Conservation (phyloP, 495 filamentous ascomycete species). For the Xylaria intraflava region DNA sequence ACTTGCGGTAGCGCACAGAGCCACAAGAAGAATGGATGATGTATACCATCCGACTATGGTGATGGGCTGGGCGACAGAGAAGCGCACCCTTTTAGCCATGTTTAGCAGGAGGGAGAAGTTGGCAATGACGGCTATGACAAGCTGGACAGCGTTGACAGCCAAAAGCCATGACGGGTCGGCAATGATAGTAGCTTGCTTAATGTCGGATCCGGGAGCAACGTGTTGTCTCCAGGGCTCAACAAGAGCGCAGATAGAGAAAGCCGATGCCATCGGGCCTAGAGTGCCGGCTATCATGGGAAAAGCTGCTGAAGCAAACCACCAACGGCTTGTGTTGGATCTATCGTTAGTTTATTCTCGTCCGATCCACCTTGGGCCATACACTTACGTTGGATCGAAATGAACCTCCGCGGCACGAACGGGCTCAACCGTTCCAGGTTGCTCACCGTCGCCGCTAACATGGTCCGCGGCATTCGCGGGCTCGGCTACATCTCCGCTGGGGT, state of each 20-base stretch:
- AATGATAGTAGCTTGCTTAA: conserved; percentile 47
- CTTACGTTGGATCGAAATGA: conserved; percentile 51
- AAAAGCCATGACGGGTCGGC: conserved; percentile 67
- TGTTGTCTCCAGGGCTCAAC: conserved; percentile 66
- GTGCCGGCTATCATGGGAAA: conserved; percentile 79
- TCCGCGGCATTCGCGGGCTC: conserved; percentile 45
- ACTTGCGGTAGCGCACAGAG: conserved; percentile 51
- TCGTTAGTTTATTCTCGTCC: not conserved
- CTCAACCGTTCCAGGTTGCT: conserved; percentile 30
- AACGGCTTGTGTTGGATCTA: conserved; percentile 43
- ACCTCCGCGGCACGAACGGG: conserved; percentile 24
- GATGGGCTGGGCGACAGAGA: conserved; percentile 70
- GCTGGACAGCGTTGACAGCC: conserved; percentile 66
- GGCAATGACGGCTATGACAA: conserved; percentile 60
- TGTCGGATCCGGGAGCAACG: conserved; percentile 43
- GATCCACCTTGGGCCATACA: not conserved
- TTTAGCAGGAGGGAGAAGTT: conserved; percentile 74
- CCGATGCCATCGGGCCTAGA: conserved; percentile 72
- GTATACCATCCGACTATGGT: conserved; percentile 57
- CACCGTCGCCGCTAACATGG: conserved; percentile 3
- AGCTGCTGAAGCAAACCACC: conserved; percentile 82
- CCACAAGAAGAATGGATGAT: conserved; percentile 56
- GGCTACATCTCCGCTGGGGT: conserved; percentile 47
- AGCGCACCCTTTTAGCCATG: conserved; percentile 73
- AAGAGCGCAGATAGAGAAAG: conserved; percentile 74